Evolutionary conservation across 140 eudicot species (phyloP).

Genomic region (Ambrosia hybrid): DNA sequence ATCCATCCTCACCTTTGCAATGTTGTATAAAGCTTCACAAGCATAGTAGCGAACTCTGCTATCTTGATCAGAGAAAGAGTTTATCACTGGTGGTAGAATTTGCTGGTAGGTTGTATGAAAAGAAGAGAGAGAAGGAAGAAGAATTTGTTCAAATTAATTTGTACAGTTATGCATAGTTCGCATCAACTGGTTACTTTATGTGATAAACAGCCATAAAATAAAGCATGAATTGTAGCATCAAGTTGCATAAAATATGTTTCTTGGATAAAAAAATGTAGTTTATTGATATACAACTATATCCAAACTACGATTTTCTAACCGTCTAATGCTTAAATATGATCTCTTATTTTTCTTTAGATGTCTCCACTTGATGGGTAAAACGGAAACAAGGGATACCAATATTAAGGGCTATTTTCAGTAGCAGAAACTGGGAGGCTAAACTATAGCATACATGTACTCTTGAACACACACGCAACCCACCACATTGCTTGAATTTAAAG

Average conservation of each 20-base stretch:
- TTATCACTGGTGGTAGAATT: constrained; percentile 86
- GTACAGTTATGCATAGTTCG: background rate
- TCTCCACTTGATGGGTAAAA: background rate
- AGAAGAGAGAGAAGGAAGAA: constrained; percentile 10
- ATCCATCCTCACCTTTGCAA: constrained; percentile 75
- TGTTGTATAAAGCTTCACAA: constrained; percentile 96
- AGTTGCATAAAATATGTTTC: constrained; percentile 15
- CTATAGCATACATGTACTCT: background rate
- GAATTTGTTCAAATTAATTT: constrained; percentile 13
- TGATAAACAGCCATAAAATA: background rate
- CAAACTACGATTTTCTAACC: background rate
- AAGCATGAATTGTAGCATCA: constrained; percentile 11
- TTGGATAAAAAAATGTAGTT: background rate
- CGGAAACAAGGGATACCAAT: constrained; percentile 2
- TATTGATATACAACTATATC: constrained; percentile 10
- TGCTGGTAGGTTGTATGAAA: constrained; percentile 45
- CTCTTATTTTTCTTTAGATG: no score
- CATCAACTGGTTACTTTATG: constrained; percentile 4
- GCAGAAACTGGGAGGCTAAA: constrained; percentile 1
- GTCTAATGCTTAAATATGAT: no score
- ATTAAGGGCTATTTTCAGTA: background rate
- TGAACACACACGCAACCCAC: no score
- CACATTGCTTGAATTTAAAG: no score
- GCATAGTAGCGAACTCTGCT: constrained; percentile 99
- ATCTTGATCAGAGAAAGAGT: constrained; percentile 88